Conservation (phyloP, 345 rosid species). For the Conringia planisiliqua region DNA sequence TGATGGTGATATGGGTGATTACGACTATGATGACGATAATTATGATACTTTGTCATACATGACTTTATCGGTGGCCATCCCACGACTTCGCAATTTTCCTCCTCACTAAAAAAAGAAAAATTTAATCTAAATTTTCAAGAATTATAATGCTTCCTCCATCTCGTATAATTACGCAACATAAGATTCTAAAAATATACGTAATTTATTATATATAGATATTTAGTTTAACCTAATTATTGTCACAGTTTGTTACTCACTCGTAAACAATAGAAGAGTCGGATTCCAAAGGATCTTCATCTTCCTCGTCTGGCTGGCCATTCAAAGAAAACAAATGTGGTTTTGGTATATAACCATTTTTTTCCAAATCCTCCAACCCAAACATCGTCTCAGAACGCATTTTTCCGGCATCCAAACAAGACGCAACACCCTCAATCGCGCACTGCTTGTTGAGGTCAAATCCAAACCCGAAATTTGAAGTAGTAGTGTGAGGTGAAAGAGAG, state of each 20-base stretch:
- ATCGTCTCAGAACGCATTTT: neutral
- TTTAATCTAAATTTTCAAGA: neutral
- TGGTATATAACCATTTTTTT: neutral
- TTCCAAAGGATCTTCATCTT: constrained; percentile 39
- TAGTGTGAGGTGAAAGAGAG: constrained; percentile 26
- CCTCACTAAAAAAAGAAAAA: constrained; percentile 26
- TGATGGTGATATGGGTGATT: constrained; percentile 28
- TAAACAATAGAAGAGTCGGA: constrained; percentile 28
- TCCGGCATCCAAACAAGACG: neutral
- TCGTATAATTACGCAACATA: neutral
- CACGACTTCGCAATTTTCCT: constrained; percentile 35
- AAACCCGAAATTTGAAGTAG: constrained; percentile 18
- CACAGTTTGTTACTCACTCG: constrained; percentile 35
- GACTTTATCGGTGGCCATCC: constrained; percentile 85
- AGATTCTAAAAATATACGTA: neutral
- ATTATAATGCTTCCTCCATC: neutral
- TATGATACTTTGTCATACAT: constrained; percentile 51
- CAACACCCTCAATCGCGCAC: neutral
- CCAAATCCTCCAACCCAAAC: neutral
- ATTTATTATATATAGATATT: neutral
- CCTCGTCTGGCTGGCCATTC: constrained; percentile 56
- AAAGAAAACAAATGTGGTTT: neutral
- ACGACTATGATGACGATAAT: constrained; percentile 25
- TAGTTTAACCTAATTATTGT: neutral
- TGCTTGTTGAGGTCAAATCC: constrained; percentile 26